These are phyloP conservation scores for Lipomyces anomalus DNA, from an alignment of 805 yeast genomes.

Conservation along the genomic window DNA sequence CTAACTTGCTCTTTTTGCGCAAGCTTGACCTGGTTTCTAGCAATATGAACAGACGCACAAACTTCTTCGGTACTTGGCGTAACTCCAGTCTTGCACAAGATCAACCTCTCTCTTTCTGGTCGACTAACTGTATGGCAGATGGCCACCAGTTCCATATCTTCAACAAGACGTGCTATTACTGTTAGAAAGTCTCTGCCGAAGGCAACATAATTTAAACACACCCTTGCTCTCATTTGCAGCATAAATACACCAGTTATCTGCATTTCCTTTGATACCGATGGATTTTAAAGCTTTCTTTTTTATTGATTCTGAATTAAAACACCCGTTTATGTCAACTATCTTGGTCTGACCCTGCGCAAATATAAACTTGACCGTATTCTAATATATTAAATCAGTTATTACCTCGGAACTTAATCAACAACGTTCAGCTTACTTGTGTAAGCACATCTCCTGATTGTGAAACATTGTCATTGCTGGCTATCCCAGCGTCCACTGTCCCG, in stretches of 20 bases:
- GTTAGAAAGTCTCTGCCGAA: too few relatives aligned
- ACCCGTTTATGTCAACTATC: constrained; percentile 65
- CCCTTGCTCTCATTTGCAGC: constrained; percentile 61
- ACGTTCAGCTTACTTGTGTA: too few relatives aligned
- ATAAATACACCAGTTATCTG: constrained; percentile 38
- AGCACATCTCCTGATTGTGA: too few relatives aligned
- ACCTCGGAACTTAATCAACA: too few relatives aligned
- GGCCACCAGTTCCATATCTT: constrained; percentile 75
- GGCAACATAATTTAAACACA: too few relatives aligned
- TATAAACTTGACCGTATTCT: constrained; percentile 52
- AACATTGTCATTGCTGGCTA: too few relatives aligned
- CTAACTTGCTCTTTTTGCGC: not conserved
- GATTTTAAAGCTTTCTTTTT: constrained; percentile 61
- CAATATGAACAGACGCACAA: constrained; percentile 24
- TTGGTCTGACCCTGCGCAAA: constrained; percentile 67
- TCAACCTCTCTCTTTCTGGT: constrained; percentile 60
- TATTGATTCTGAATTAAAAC: constrained; percentile 74
- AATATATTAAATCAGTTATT: too few relatives aligned
- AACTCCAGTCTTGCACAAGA: constrained; percentile 60
- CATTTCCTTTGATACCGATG: constrained; percentile 33
- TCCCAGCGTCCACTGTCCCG: too few relatives aligned
- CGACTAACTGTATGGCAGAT: constrained; percentile 73
- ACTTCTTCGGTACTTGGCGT: constrained; percentile 44
- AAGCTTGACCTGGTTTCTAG: constrained; percentile 13
- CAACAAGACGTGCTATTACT: constrained; percentile 46